Conservation (phyloP, 805 yeast genomes). For the Candida alai region DNA sequence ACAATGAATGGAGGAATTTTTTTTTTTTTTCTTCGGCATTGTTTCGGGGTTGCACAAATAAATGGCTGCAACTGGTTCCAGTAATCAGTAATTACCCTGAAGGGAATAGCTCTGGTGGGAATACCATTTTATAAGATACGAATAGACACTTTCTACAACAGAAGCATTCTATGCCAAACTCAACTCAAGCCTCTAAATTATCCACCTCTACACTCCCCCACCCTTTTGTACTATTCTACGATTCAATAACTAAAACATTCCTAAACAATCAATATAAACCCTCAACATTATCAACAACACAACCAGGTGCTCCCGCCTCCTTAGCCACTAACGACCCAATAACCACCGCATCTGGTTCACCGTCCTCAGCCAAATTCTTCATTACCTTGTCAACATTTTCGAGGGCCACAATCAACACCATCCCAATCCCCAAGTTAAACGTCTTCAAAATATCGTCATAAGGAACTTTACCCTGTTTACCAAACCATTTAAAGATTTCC, state of each 20-base stretch:
- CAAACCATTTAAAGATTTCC: constrained; percentile 90
- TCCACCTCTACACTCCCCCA: too few species aligned
- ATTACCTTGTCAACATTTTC: constrained; percentile 60
- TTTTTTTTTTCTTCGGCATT: too few species aligned
- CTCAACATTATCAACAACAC: constrained; percentile 50
- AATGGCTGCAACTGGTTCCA: too few species aligned
- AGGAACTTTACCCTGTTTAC: constrained; percentile 88
- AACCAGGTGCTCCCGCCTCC: constrained; percentile 50
- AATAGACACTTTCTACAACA: neutral
- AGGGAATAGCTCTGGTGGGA: too few species aligned
- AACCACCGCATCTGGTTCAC: constrained; percentile 63
- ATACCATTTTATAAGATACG: too few species aligned
- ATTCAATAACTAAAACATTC: neutral
- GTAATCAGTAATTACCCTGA: too few species aligned
- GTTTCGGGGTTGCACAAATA: too few species aligned
- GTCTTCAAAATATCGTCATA: constrained; percentile 81
- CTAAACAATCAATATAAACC: constrained; percentile 20
- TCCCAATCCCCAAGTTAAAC: constrained; percentile 93
- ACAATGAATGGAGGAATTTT: too few species aligned
- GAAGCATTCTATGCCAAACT: constrained; percentile 1
- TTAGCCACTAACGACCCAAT: constrained; percentile 37
- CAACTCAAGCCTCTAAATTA: constrained; percentile 32
- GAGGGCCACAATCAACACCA: constrained; percentile 80
- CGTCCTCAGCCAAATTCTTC: constrained; percentile 52
- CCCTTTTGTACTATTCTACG: too few species aligned